phyloP scores from a whole-genome alignment of 129 eudicot genomes.

The Sambucus nigra region DNA sequence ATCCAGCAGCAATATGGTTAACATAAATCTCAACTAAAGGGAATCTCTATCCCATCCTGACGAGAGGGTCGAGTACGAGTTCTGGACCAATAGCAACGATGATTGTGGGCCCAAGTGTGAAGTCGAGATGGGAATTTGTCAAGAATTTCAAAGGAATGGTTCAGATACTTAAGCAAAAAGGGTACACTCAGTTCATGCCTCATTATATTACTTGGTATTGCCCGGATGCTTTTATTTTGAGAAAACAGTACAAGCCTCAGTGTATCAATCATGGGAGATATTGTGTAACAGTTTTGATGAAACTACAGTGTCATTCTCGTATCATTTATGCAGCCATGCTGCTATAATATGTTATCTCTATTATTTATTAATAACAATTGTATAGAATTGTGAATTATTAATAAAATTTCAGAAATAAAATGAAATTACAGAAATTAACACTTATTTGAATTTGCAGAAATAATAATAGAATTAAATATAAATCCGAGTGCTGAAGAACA shows the following conservation, averaged over 20 bases:
- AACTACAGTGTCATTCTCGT: too few species aligned
- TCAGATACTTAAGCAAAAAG: slow-evolving; percentile 55
- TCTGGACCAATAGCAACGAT: slow-evolving; percentile 79
- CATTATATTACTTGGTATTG: slow-evolving; percentile 88
- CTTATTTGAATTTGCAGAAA: too few species aligned
- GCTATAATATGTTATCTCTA: too few species aligned
- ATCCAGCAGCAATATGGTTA: slow-evolving; percentile 38
- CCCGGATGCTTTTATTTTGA: slow-evolving; percentile 55
- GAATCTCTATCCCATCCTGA: slow-evolving; percentile 87
- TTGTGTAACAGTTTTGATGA: too few species aligned
- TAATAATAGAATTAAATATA: too few species aligned
- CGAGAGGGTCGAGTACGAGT: slow-evolving; percentile 75
- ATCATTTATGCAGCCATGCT: too few species aligned
- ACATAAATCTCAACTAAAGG: slow-evolving; percentile 58
- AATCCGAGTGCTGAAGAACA: too few species aligned
- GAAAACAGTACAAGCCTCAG: slow-evolving; percentile 62
- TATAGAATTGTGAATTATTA: too few species aligned
- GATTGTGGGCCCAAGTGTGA: slow-evolving; percentile 86
- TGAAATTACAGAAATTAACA: too few species aligned
- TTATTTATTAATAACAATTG: too few species aligned
- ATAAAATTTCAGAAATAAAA: too few species aligned
- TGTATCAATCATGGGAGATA: slow-evolving; percentile 82
- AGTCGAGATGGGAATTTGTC: slow-evolving; percentile 47
- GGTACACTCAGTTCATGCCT: slow-evolving; percentile 70
- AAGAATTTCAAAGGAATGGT: slow-evolving; percentile 61